A percentile compares a stretch with the other conserved stretches of the same genome.
Evolutionary conservation across 2,329 filamentous ascomycete species (phyloP).

Genomic region (Neurospora crassa): DNA sequence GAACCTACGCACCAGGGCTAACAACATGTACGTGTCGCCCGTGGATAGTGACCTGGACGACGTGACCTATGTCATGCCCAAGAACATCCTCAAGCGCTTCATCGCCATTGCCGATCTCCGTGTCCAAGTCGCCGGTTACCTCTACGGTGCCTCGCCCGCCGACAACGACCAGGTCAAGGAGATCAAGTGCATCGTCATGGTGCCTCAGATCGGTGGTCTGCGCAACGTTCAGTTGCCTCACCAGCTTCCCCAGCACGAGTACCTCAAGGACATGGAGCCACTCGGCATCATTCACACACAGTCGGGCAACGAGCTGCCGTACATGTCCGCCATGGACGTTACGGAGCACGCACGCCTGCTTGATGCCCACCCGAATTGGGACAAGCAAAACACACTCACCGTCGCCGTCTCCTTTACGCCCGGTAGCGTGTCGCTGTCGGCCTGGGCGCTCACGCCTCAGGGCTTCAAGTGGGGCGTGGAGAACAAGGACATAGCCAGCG

Average conservation of each 20-base stretch:
- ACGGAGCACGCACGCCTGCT: constrained; percentile 89
- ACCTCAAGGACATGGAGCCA: constrained; percentile 77
- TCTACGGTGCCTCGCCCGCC: constrained; percentile 85
- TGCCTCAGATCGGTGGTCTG: constrained; percentile 90
- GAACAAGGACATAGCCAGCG: constrained; percentile 86
- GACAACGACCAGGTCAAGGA: constrained; percentile 98
- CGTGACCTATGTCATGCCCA: constrained; percentile 96
- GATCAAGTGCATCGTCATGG: constrained; percentile 91
- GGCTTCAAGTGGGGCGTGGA: constrained; percentile 97
- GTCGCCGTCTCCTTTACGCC: constrained; percentile 96
- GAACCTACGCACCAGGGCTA: constrained; percentile 84
- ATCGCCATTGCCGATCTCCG: constrained; percentile 95
- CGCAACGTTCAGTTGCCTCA: constrained; percentile 87
- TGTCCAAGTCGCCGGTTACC: constrained; percentile 90
- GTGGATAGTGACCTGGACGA: constrained; percentile 88
- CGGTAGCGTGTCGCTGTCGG: constrained; percentile 86
- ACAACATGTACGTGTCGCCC: constrained; percentile 98
- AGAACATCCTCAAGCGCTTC: constrained; percentile 97
- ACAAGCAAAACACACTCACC: constrained; percentile 81
- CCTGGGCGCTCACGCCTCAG: constrained; percentile 83
- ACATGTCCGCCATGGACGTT: constrained; percentile 93
- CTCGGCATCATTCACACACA: constrained; percentile 93
- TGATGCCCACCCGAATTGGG: constrained; percentile 70
- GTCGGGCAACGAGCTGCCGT: constrained; percentile 87
- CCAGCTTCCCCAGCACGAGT: constrained; percentile 84